phyloP scores from a whole-genome alignment of 345 rosid species.

The rapeseed (Brassica napus) region DNA sequence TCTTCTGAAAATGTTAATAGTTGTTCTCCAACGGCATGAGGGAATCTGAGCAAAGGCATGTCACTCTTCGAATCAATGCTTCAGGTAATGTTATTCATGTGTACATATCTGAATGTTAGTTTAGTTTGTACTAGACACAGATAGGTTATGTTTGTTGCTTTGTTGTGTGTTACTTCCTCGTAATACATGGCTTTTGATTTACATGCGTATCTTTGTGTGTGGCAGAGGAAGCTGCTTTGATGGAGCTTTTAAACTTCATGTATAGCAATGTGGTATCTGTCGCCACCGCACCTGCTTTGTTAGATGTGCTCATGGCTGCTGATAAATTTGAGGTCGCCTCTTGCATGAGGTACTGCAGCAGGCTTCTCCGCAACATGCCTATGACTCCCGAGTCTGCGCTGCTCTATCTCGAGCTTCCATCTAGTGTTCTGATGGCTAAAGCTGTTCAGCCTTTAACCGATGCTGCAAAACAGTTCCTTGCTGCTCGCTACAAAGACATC shows the following conservation, averaged over 20 bases:
- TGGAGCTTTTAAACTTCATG: conserved; percentile 95
- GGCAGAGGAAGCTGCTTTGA: conserved; percentile 94
- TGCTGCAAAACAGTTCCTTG: not conserved
- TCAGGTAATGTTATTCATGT: conserved; percentile 55
- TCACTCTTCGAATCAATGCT: conserved; percentile 76
- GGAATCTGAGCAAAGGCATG: conserved; percentile 97
- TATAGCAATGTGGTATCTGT: conserved; percentile 65
- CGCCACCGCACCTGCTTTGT: not conserved
- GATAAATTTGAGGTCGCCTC: not conserved
- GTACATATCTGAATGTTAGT: not conserved
- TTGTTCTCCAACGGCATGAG: conserved; percentile 98
- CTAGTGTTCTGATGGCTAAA: not conserved
- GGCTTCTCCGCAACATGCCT: not conserved
- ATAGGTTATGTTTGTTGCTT: not conserved
- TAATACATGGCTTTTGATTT: not conserved
- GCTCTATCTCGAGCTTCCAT: not conserved
- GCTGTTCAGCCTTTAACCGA: not conserved
- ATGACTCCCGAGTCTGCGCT: not conserved
- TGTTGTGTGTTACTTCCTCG: not conserved
- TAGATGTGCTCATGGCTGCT: conserved; percentile 1
- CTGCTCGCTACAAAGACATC: conserved; percentile 77
- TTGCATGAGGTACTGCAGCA: not conserved
- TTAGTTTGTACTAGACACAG: not conserved
- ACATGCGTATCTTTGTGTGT: no score
- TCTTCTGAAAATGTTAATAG: conserved; percentile 34